Percentiles rank a stretch among this genome's conserved stretches.
These are phyloP conservation scores for Trametes meyenii DNA, from an alignment of 768 basidiomycete species.

Conservation along the genomic window DNA sequence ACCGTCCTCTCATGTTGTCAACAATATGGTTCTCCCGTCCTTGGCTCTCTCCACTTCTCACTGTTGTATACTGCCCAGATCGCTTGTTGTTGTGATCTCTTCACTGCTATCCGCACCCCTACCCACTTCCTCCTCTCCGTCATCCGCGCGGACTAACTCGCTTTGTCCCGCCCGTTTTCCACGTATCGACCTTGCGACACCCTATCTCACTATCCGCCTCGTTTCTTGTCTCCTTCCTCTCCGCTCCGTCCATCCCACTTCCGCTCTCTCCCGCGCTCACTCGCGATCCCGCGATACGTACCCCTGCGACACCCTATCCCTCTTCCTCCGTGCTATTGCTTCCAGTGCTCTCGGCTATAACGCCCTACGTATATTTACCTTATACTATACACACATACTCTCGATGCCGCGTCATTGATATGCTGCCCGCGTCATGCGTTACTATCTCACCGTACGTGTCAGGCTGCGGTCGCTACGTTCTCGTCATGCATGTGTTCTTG, in stretches of 20 bases:
- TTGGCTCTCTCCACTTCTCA: background rate
- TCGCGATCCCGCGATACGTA: conserved; percentile 10
- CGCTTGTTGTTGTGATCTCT: conserved; percentile 5
- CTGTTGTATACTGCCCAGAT: conserved; percentile 10
- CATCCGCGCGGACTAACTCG: background rate
- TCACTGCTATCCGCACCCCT: conserved; percentile 1
- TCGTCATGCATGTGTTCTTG: background rate
- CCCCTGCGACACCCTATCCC: conserved; percentile 18
- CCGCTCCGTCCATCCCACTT: conserved; percentile 2
- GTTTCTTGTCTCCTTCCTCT: too few relatives aligned
- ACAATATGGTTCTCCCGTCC: background rate
- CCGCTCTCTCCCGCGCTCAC: background rate
- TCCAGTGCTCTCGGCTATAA: background rate
- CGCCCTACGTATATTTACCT: background rate
- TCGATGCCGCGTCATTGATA: conserved; percentile 1
- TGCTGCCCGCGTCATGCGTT: background rate
- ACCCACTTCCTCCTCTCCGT: background rate
- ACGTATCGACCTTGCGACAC: conserved; percentile 17
- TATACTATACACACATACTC: background rate
- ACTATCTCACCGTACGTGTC: conserved; percentile 2
- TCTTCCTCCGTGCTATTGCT: background rate
- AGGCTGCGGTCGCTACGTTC: conserved; percentile 4
- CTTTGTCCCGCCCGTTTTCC: background rate
- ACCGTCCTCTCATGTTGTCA: background rate
- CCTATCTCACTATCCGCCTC: background rate